phyloP scores from a whole-genome alignment of 306 rosid genomes.

The Elaeagnus macrophylla region DNA sequence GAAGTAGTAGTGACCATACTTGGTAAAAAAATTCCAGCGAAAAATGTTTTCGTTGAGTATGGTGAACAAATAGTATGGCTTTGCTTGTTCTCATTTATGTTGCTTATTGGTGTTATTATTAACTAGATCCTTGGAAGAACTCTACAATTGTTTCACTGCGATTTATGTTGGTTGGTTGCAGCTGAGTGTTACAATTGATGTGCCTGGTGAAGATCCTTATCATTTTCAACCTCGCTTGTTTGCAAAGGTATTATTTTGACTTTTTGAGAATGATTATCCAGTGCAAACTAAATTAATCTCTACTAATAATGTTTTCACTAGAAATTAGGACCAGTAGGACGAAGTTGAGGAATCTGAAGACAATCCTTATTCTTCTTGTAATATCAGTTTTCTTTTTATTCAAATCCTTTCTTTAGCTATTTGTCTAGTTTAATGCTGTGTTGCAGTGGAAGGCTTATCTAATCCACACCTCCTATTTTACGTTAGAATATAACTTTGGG shows the following conservation, averaged over 20 bases:
- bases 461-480: slow-evolving; percentile 8
- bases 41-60: slow-evolving; percentile 45
- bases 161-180: slow-evolving; percentile 26
- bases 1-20: slow-evolving; percentile 71
- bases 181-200: slow-evolving; percentile 59
- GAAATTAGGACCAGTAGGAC: no score
- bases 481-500: slow-evolving; percentile 13
- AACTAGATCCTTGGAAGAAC: slow-evolving; percentile 3
- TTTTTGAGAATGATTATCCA: not conserved
- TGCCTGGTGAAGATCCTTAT: slow-evolving; percentile 57
- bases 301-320: not conserved
- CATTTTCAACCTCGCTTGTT: slow-evolving; percentile 66
- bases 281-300: not conserved
- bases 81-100: not conserved
- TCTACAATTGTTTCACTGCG: slow-evolving; percentile 6
- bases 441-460: not conserved
- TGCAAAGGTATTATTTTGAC: slow-evolving; percentile 55
- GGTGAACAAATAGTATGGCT: slow-evolving; percentile 83
- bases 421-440: slow-evolving; percentile 2
- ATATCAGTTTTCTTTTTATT: no score
- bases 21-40: slow-evolving; percentile 59
- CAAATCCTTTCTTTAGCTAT: not conserved
- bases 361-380: no score
- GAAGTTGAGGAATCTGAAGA: no score
- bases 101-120: slow-evolving; percentile 1